Conservation (phyloP, 2,329 filamentous ascomycete species). For the Phyllosticta ampelicida region DNA sequence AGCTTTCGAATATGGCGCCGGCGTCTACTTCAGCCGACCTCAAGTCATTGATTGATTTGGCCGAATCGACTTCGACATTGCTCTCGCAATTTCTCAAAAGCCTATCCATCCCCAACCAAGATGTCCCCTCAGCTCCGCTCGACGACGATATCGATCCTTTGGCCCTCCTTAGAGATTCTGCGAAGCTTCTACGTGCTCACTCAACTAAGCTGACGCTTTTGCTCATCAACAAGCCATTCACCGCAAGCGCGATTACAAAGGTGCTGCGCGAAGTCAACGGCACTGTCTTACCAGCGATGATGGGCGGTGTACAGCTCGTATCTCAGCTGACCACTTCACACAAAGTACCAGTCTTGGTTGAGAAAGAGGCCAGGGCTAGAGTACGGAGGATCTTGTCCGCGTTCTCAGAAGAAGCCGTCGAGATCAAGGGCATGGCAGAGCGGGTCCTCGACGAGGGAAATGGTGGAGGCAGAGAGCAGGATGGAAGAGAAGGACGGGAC, state of each 20-base stretch:
- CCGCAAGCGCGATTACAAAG: constrained; percentile 59
- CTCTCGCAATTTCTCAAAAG: constrained; percentile 26
- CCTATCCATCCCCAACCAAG: constrained; percentile 11
- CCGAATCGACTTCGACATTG: constrained; percentile 26
- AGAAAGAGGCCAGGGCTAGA: constrained; percentile 51
- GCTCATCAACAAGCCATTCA: constrained; percentile 78
- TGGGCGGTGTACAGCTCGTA: constrained; percentile 46
- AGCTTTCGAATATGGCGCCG: background rate
- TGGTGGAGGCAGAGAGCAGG: constrained; percentile 1
- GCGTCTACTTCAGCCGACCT: constrained; percentile 13
- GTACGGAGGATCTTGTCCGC: constrained; percentile 52
- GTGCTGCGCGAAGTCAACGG: constrained; percentile 63
- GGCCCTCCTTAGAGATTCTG: constrained; percentile 58
- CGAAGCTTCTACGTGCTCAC: constrained; percentile 67
- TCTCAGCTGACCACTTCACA: constrained; percentile 30
- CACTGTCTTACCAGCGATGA: constrained; percentile 63
- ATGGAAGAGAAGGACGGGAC: constrained; percentile 12
- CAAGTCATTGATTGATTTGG: constrained; percentile 22
- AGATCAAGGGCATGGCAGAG: constrained; percentile 17
- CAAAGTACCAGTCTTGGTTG: constrained; percentile 36
- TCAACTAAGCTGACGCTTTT: constrained; percentile 80
- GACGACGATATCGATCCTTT: constrained; percentile 37
- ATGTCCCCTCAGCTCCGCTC: constrained; percentile 1
- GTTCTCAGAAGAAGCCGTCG: constrained; percentile 43
- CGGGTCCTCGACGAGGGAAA: constrained; percentile 13